A percentile compares a stretch with the other conserved stretches of the same genome.
These are phyloP conservation scores for Microsporum audouinii DNA, from an alignment of 2,329 filamentous ascomycete genomes.

Conservation along the genomic window DNA sequence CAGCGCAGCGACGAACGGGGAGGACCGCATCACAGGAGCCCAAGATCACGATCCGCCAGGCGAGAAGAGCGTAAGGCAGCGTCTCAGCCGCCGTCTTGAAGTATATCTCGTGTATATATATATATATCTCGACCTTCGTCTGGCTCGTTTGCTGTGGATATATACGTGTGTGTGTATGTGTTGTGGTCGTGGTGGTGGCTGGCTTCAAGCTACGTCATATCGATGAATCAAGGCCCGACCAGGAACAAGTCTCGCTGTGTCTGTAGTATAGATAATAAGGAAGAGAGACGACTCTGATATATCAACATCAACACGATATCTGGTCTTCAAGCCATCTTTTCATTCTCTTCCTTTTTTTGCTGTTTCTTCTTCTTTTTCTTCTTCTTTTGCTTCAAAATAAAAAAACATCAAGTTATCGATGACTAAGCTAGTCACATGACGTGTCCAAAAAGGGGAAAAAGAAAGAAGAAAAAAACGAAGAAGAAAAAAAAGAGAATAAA, in stretches of 20 bases:
- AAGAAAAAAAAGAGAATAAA: neutral
- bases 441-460: neutral
- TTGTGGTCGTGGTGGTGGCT: too few species aligned
- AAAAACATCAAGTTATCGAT: neutral
- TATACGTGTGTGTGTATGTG: neutral
- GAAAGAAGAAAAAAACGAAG: neutral
- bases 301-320: neutral
- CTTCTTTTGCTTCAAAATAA: neutral
- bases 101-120: neutral
- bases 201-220: too few species aligned
- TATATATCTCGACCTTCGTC: neutral
- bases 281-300: too few species aligned
- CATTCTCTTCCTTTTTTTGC: neutral
- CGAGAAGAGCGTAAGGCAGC: neutral
- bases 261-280: too few species aligned
- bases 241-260: too few species aligned
- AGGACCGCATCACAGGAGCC: neutral
- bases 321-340: neutral
- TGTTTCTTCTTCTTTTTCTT: neutral
- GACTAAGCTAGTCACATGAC: neutral
- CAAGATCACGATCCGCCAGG: neutral
- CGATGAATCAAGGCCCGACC: too few species aligned
- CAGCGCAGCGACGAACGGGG: neutral
- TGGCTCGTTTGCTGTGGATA: neutral
- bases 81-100: neutral